These are phyloP conservation scores for Russula sp. DNA, from an alignment of 768 basidiomycete species.

Conservation along the genomic window DNA sequence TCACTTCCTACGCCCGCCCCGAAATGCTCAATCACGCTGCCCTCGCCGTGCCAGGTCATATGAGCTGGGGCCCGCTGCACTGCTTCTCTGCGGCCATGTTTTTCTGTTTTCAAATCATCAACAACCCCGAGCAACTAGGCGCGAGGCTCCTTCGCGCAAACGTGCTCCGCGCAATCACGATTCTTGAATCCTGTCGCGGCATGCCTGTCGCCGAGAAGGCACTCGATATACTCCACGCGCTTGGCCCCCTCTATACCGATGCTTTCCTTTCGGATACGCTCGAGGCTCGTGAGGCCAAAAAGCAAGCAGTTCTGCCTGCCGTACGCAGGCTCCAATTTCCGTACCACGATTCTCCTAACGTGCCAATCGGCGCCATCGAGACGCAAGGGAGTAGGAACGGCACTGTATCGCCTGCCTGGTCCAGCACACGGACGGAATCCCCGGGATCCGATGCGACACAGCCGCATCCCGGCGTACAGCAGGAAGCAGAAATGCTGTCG, in stretches of 20 bases:
- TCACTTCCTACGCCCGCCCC: constrained; percentile 63
- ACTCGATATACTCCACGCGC: constrained; percentile 52
- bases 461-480: not conserved
- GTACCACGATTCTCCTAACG: constrained; percentile 62
- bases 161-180: constrained; percentile 57
- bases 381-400: not conserved
- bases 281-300: constrained; percentile 44
- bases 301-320: constrained; percentile 48
- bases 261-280: constrained; percentile 42
- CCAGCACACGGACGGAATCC: not conserved
- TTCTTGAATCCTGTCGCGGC: constrained; percentile 54
- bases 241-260: constrained; percentile 61
- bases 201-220: constrained; percentile 61
- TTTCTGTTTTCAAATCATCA: constrained; percentile 75
- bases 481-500: not conserved
- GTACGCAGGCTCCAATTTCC: constrained; percentile 71
- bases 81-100: constrained; percentile 79
- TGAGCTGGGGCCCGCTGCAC: constrained; percentile 74
- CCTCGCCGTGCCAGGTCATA: constrained; percentile 66
- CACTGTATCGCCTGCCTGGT: constrained; percentile 9
- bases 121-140: constrained; percentile 68
- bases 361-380: constrained; percentile 25
- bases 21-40: constrained; percentile 61
- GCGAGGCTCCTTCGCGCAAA: constrained; percentile 63
- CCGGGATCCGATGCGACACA: not conserved